Base-by-base conservation (phyloP, 225 moss, liverwort and hornwort species). In the Asterella californica region DNA sequence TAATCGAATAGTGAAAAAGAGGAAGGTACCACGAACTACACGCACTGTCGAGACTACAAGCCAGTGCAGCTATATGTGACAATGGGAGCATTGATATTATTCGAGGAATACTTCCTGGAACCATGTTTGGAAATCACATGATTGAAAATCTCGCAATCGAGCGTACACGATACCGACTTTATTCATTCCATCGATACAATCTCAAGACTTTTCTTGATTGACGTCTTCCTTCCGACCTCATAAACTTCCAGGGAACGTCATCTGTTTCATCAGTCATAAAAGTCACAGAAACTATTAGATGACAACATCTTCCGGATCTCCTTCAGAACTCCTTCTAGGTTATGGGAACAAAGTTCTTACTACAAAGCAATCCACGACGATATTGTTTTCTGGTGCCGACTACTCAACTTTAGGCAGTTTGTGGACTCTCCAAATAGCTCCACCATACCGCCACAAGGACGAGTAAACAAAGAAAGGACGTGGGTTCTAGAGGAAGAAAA, bases 181-280 rank as follows among this genome's bases (percentile, higher is more conserved):
- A 65, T 65, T 32, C 30, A 65, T n/a, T 32, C 12, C 32, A 33
- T 65, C 65, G 32, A 32, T 65, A 22, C 32, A 11, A 42, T 71
- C 22, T 48, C 46, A 50, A 33, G 74, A 50, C 74, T 49, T 74
- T 74, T 74, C 74, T 52, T 74, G 74, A 74, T 74, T 53, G 74
- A 74, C 74, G 32, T 74, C 74, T 53, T 74, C 74, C 53, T 52
- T 74, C 53, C 29, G 74, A 18, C 52, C 74, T 2, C 71, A 42
- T 29, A 11, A 18, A 27, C 53, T 11, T 49, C 18, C 6, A 32
- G 32, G 53, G 10, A 24, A 48, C 46, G n/a, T 5, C 74, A 54
- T 74, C 74, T 32, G 53, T 29, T 32, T 74, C 74, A 74, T 74
- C 74, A 74, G 74, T 74, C 74, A 53, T 74, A 74, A 53, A 74